These are phyloP conservation scores for Populus euphratica DNA, from an alignment of 345 rosid species.

Conservation along the genomic window DNA sequence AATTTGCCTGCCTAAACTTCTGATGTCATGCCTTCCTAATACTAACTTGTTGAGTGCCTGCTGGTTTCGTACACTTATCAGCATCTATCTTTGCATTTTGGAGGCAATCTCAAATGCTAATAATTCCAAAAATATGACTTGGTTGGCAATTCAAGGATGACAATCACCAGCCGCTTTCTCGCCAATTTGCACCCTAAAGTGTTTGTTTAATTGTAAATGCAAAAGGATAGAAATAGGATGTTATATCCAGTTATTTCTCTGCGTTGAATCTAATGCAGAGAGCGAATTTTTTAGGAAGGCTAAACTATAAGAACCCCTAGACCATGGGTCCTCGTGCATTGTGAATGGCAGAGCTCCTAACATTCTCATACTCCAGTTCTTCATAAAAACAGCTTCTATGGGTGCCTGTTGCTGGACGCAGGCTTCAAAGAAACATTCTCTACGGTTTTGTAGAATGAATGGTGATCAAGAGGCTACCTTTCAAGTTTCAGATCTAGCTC, in stretches of 20 bases:
- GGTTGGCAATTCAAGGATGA: neutral
- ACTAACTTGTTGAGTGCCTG: neutral
- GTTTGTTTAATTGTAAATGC: neutral
- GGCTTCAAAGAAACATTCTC: no score
- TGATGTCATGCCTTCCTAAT: neutral
- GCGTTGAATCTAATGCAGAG: neutral
- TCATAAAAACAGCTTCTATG: neutral
- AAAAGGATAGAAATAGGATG: neutral
- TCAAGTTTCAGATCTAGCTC: neutral
- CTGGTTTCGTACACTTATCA: neutral
- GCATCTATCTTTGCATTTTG: neutral
- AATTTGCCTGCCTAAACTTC: conserved; percentile 9
- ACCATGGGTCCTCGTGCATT: neutral
- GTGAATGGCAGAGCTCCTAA: neutral
- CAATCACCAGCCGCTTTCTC: neutral
- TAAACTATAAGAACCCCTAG: neutral
- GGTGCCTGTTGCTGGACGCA: no score
- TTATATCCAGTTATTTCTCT: no score
- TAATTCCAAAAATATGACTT: neutral
- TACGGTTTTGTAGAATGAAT: neutral
- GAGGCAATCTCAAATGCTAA: neutral
- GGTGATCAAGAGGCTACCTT: neutral
- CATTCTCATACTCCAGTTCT: neutral
- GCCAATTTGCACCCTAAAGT: neutral
- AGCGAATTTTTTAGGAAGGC: no score